These are phyloP conservation scores for Pseudogymnoascus sp. DNA, from an alignment of 2,329 filamentous ascomycete species.

Conservation along the genomic window DNA sequence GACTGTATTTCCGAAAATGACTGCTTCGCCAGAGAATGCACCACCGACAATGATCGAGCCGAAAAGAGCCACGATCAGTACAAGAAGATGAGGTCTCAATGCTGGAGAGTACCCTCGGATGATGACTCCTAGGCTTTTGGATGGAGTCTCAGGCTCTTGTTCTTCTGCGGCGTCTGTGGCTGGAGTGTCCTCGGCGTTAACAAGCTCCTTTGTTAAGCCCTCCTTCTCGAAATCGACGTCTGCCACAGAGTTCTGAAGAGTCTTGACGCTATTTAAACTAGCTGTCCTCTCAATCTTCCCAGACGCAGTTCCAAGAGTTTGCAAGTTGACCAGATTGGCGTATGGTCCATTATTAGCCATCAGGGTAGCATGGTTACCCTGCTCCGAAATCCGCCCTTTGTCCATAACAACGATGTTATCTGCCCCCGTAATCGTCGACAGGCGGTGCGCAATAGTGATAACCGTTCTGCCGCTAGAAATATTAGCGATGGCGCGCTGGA, in stretches of 20 bases:
- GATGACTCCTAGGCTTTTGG: conserved; percentile 16
- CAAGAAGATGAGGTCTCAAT: conserved; percentile 12
- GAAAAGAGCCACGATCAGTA: conserved; percentile 35
- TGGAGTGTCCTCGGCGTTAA: conserved; percentile 22
- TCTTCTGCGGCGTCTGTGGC: conserved; percentile 13
- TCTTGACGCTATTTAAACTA: conserved; percentile 13
- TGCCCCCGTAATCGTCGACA: conserved; percentile 84
- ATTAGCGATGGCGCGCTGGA: conserved; percentile 74
- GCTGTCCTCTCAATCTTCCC: conserved; percentile 16
- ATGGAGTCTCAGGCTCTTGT: conserved; percentile 15
- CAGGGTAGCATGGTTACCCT: conserved; percentile 69
- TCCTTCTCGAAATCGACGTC: conserved; percentile 14
- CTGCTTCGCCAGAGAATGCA: conserved; percentile 45
- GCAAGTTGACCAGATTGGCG: conserved; percentile 34
- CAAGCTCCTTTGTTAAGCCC: background rate
- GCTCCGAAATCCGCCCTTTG: conserved; percentile 65
- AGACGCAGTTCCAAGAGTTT: conserved; percentile 22
- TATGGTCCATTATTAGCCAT: conserved; percentile 52
- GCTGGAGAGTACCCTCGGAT: conserved; percentile 13
- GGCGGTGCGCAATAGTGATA: conserved; percentile 84
- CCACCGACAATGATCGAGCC: conserved; percentile 48
- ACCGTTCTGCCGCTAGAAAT: conserved; percentile 78
- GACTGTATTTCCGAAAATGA: conserved; percentile 49
- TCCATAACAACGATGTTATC: conserved; percentile 78
- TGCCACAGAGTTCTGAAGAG: conserved; percentile 11